phyloP scores from a whole-genome alignment of 306 rosid genomes.

The Castanopsis chinensis region DNA sequence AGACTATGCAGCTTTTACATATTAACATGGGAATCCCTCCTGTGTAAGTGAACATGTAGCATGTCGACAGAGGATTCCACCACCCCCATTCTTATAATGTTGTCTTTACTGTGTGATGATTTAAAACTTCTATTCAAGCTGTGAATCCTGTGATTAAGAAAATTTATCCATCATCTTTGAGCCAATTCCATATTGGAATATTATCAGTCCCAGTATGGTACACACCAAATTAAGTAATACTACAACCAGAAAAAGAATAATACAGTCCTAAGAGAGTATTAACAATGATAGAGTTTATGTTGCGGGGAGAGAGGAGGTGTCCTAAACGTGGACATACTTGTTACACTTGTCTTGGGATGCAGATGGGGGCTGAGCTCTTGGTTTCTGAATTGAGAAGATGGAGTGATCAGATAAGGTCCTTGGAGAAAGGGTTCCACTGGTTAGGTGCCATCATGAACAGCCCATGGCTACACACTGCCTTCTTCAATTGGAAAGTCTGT shows the following conservation, averaged over 20 bases:
- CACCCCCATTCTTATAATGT: background rate
- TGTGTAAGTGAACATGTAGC: background rate
- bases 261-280: background rate
- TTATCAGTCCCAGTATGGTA: too few species aligned
- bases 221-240: background rate
- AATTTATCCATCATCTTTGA: too few species aligned
- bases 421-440: conserved; percentile 47
- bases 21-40: background rate
- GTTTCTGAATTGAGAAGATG: conserved; percentile 17
- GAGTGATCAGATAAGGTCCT: conserved; percentile 43
- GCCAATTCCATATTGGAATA: too few species aligned
- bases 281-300: conserved; percentile 24
- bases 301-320: conserved; percentile 19
- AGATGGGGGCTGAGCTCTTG: conserved; percentile 20
- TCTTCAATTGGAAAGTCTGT: conserved; percentile 29
- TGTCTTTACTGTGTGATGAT: background rate
- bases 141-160: too few species aligned
- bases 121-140: background rate
- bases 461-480: conserved; percentile 53
- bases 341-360: conserved; percentile 19
- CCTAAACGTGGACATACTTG: conserved; percentile 12
- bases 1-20: background rate
- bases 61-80: background rate
- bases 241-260: background rate
- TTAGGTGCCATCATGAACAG: conserved; percentile 62